Evolutionary conservation across 2,329 filamentous ascomycete genomes (phyloP), one percentile per base, ranked within the genome.

Genomic region (Colletotrichum limetticola): DNA sequence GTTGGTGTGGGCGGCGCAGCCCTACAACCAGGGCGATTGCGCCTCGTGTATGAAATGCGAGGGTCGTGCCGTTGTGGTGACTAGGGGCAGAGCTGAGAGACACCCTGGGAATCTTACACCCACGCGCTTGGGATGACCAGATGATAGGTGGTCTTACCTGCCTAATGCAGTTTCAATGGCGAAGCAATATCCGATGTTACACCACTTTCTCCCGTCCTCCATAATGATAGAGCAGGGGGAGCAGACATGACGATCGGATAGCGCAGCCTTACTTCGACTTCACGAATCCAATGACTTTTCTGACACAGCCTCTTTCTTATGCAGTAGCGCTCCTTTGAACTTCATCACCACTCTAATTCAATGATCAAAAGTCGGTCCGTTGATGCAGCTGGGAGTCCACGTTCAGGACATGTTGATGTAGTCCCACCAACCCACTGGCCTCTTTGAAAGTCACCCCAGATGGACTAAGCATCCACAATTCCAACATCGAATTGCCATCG

Each of bases 11-110:
- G 62, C 52, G 62, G 32, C 62, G 46, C 62, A 65, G 62, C 52
- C 32, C 55, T 66, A 66, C 35, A 49, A 26, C 24, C 11, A 66
- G 63, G 37, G 59, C 24, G 59, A 55, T 55, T 55, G 52, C 52
- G 52, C 52, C 52, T 55, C 52, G 11, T 26, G 11, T 26, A 24
- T 55, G 24, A 42, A 42, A 42, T 55, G 22, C 4, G 22, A 24
- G n/a, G 52, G 22, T 55, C 3, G 52, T 14, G 11, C 1, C n/a
- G 2, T 24, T n/a, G 37, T 19, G 37, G 37, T 19, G 0, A 19
- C 37, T 0, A 19, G 42, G 42, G 42, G 19, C 8, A 49, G 19
- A 49, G 42, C 42, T 49, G 42, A 49, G 42, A 49, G 42, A 49
- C 19, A 49, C 42, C 42, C 42, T 4, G 3, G 42, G 19, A 49